Base-by-base conservation (phyloP, 345 rosid species). In the Citrus reticulata region DNA sequence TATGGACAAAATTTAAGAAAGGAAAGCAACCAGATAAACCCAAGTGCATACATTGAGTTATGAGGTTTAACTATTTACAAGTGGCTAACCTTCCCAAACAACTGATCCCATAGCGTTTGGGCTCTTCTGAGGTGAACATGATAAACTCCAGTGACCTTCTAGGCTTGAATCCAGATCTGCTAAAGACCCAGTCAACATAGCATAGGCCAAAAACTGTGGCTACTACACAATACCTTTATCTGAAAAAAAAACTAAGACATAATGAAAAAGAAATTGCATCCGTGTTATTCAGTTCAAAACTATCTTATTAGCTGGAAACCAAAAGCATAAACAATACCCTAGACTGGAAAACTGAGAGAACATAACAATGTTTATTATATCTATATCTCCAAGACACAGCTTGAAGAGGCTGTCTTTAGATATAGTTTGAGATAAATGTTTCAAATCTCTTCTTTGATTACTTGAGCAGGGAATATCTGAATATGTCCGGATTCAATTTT, bases 91-190 rank as follows among this genome's bases (percentile, higher is more conserved):
- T 25, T 25, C 25, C 25, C 25, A 25, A 25, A 25, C 25, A 25
- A 25, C 25, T 25, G 25, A 25, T 25, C 78, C 97, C 99, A 79
- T 91, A 95, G 68, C 98, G 90, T 30, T 98, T 95, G 75, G 99
- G 97, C 85, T 95, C 98, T 88, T 93, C 99, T 11, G 98, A 93
- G 75, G 99, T 95, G 78, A 95, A 93, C 85, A 88, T 77, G 85
- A 95, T 85, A 70, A 93, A 81, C 87, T 95, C 99, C 83, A 95
- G 60, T 67, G 98, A 90, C 67, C 97, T 87, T 91, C 81, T 91
- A 27, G 99, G 96, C 81, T 88, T 92, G 85, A 91, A 91, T 35
- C 96, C 95, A 25, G 91, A 90, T 88, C 98, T 95, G 88, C 5
- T 22, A 58, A 64, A 67, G 24, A 72, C 40, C 73, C 37, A 61